Percentiles rank a stretch among this genome's conserved stretches.
These are phyloP conservation scores for Sporothrix variecibatus DNA, from an alignment of 2,329 filamentous ascomycete species.

Conservation along the genomic window DNA sequence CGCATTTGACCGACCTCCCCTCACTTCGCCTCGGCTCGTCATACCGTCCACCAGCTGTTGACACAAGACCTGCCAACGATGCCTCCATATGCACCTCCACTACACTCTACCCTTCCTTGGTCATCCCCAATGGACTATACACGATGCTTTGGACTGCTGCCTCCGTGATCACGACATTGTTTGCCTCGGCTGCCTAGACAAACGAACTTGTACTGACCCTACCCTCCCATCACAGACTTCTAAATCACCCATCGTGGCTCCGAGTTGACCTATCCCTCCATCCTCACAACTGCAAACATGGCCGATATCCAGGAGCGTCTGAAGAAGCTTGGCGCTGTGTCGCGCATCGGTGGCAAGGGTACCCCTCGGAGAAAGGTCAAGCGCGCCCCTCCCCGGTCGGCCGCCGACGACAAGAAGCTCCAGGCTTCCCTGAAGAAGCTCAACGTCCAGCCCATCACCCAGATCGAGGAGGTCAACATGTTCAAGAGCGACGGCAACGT, in stretches of 20 bases:
- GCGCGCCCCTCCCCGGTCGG: constrained; percentile 90
- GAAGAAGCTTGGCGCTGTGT: constrained; percentile 58
- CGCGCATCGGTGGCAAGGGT: constrained; percentile 86
- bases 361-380: constrained; percentile 97
- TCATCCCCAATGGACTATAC: not conserved
- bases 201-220: not conserved
- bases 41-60: not conserved
- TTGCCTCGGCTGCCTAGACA: not conserved
- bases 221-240: not conserved
- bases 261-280: constrained; percentile 24
- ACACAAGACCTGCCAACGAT: not conserved
- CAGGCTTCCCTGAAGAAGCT: constrained; percentile 98
- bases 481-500: constrained; percentile 99
- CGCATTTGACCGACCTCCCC: not conserved
- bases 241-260: constrained; percentile 24
- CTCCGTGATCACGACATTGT: not conserved
- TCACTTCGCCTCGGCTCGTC: not conserved
- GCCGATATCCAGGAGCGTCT: constrained; percentile 60
- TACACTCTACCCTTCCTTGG: not conserved
- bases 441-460: constrained; percentile 98
- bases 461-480: constrained; percentile 99
- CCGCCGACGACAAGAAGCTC: constrained; percentile 99
- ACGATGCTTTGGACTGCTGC: not conserved
- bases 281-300: constrained; percentile 42
- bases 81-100: not conserved